Conservation (phyloP, 192 early-diverging fungal species). For the Rhizophagus clarus region DNA sequence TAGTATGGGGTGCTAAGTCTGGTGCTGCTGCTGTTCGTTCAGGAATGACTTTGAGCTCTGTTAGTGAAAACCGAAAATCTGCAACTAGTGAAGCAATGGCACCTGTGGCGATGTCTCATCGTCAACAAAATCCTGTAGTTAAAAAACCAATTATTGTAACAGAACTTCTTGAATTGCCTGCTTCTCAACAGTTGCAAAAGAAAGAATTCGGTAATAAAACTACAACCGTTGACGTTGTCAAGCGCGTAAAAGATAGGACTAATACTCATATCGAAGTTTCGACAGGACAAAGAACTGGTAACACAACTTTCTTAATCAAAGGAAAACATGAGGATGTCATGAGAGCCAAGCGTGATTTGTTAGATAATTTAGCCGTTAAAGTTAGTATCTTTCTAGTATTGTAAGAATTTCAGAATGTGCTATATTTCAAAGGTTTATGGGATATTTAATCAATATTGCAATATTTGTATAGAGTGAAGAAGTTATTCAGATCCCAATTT, state of each 20-base stretch:
- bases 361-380: conserved; percentile 70
- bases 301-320: conserved; percentile 82
- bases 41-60: neutral
- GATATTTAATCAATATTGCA: neutral
- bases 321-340: conserved; percentile 80
- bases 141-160: conserved; percentile 10
- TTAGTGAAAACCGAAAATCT: neutral
- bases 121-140: neutral
- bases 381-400: conserved; percentile 38
- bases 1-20: conserved; percentile 9
- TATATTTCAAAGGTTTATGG: neutral
- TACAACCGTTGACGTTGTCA: conserved; percentile 57
- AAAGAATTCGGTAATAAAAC: conserved; percentile 34
- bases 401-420: neutral
- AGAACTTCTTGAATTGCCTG: conserved; percentile 26
- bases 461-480: conserved; percentile 39
- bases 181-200: conserved; percentile 27
- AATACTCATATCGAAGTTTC: conserved; percentile 84
- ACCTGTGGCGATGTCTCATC: neutral
- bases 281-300: conserved; percentile 67
- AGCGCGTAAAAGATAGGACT: conserved; percentile 63
- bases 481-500: conserved; percentile 70
- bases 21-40: neutral
- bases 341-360: conserved; percentile 77
- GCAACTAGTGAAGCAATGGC: neutral